Evolutionary conservation across 257 asterid genomes (phyloP), one percentile per base, ranked within the genome.

Genomic region (Fraxinus quadrangulata): DNA sequence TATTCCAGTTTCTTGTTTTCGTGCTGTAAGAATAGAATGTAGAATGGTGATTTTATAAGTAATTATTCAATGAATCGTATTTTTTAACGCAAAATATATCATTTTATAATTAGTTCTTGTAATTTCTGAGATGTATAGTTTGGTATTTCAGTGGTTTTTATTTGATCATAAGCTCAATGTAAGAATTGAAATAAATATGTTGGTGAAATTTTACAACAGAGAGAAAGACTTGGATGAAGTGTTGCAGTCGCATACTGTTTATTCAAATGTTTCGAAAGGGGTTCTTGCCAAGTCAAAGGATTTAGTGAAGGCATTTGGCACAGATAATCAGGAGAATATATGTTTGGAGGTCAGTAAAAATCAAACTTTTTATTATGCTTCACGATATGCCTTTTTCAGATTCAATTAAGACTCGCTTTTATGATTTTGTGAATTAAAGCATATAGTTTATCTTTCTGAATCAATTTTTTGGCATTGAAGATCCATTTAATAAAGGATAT

Each of bases 171-270:
- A 33, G 17, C 10, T 28, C 70, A 61, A 40, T 28, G 68, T 74
- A 69, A 65, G 30, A 0, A 23, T 54, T 68, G 40, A 24, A 33
- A 11, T 67, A 17, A 37, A 81, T 47, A 81, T 77, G 16, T 28
- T 54, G 49, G 28, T 80, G 72, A 12, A 16, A 17, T 75, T 54
- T 69, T 49, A 19, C 30, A 11, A 76, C 78, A 92, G 97, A 75
- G 99, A 95, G 87, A 93, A 93, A 81, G 98, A 95, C 80, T 83
- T 95, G 90, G 99, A 95, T 80, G 99, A 95, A 84, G 98, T 95
- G 78, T 82, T 93, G 90, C 99, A 95, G 86, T 95, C 99, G 2
- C 98, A 93, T 3, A 93, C 89, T 2, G 96, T 93, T 31, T 93
- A 95, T 81, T 70, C 90, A 36, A 95, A 95, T 86, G 99, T 96